These are phyloP conservation scores for Rhodotorula diobovata DNA, from an alignment of 768 basidiomycete genomes.

Conservation along the genomic window DNA sequence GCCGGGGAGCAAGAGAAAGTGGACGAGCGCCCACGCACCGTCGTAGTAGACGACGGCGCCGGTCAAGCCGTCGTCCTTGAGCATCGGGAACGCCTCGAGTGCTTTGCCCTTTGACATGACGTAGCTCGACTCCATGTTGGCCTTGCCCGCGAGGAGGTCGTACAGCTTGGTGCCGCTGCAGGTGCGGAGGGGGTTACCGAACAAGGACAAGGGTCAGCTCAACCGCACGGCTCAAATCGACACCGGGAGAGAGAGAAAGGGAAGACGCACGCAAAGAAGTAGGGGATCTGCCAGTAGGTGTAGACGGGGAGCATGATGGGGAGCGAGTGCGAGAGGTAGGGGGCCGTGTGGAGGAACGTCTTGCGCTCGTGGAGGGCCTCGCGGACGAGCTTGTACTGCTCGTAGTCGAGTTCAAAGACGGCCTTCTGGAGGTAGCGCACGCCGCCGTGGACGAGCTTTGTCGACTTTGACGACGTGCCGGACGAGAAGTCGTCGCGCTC, in stretches of 20 bases:
- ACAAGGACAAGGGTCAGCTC: neutral
- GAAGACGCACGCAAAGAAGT: slow-evolving; percentile 61
- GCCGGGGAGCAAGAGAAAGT: neutral
- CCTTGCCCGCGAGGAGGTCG: slow-evolving; percentile 86
- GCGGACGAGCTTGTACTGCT: slow-evolving; percentile 91
- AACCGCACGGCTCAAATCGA: neutral
- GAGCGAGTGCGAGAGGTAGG: slow-evolving; percentile 84
- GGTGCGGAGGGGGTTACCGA: neutral
- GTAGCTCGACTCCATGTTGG: slow-evolving; percentile 94
- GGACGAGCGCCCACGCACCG: slow-evolving; percentile 52
- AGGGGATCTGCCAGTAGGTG: slow-evolving; percentile 94
- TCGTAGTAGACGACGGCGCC: slow-evolving; percentile 97
- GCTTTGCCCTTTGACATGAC: slow-evolving; percentile 92
- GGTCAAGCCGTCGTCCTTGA: slow-evolving; percentile 84
- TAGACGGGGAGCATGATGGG: slow-evolving; percentile 98
- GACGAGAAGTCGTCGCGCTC: slow-evolving; percentile 88
- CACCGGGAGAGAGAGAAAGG: neutral
- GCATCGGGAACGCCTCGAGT: slow-evolving; percentile 90
- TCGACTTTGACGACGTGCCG: slow-evolving; percentile 93
- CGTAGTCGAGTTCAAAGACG: slow-evolving; percentile 88
- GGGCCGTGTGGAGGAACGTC: slow-evolving; percentile 92
- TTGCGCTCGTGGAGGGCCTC: slow-evolving; percentile 88
- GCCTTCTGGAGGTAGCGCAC: slow-evolving; percentile 98
- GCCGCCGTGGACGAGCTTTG: slow-evolving; percentile 96
- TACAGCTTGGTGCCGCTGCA: slow-evolving; percentile 76